These are phyloP conservation scores for Pyrus pyrifolia DNA, from an alignment of 306 rosid species.

Conservation along the genomic window DNA sequence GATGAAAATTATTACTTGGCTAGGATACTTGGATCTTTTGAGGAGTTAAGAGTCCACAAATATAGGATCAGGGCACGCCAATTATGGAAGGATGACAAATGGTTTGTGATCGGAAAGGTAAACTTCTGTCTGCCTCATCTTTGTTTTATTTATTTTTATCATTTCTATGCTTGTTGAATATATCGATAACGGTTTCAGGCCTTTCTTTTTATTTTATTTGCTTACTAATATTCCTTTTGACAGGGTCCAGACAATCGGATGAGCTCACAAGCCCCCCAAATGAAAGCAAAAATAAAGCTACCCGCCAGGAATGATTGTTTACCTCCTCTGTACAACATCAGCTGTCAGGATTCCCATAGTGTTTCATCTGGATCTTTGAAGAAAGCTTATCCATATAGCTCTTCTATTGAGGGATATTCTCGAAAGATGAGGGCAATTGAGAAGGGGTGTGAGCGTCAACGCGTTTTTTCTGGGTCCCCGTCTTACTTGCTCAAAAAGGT, in stretches of 20 bases:
- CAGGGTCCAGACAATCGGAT: constrained; percentile 24
- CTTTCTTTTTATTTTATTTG: background rate
- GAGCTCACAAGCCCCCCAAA: constrained; percentile 23
- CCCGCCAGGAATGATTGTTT: constrained; percentile 16
- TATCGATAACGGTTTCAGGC: background rate
- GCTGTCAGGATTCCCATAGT: constrained; percentile 30
- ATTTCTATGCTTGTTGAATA: background rate
- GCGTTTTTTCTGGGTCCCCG: constrained; percentile 17
- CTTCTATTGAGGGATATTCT: constrained; percentile 33
- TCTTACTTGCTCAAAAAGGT: constrained; percentile 47
- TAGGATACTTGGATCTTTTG: constrained; percentile 48
- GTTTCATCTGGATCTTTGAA: constrained; percentile 44
- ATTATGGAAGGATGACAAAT: constrained; percentile 51
- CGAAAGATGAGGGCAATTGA: constrained; percentile 44
- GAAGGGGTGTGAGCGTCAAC: constrained; percentile 28
- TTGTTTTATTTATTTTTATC: background rate
- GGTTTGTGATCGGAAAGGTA: constrained; percentile 59
- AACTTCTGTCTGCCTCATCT: background rate
- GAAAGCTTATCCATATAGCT: constrained; percentile 38
- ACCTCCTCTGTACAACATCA: constrained; percentile 26
- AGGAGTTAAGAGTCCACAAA: constrained; percentile 36
- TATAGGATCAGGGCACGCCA: constrained; percentile 51
- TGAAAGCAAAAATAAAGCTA: constrained; percentile 11
- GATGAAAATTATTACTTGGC: constrained; percentile 38
- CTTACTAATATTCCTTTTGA: background rate